Base-by-base conservation (phyloP, 2,329 filamentous ascomycete species). In the Talaromyces sp. region DNA sequence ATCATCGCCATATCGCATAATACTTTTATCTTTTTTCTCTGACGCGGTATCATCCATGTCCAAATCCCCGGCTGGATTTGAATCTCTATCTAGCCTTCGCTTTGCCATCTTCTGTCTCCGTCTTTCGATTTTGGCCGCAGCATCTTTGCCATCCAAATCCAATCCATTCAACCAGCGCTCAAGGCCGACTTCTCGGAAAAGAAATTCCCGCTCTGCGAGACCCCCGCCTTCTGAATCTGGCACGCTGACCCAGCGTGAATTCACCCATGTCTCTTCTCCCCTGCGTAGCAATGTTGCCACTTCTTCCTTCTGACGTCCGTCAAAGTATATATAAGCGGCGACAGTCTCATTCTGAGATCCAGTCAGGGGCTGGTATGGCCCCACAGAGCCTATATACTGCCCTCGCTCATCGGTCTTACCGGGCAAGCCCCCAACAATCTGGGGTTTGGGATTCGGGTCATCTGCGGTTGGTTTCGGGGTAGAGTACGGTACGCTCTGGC, bases 221-320 rank as follows among this genome's bases (percentile, higher is more conserved):
- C 94, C 94, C 55, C 94, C 94, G 32, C 93, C 93, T 76, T 97
- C 93, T 26, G 88, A 86, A 29, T 92, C 88, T 2, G 93, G 91
- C 7, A 99, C 87, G 71, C 95, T 93, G 55, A 99, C 94, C 94
- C 94, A 99, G 68, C 94, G 84, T 59, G 92, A 97, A 71, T 97
- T 99, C 26, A 99, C 95, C 94, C 94, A 99, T 1, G 94, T 99
- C 77, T 99, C 94, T 73, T 97, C 94, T 26, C 94, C 93, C 12
- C 92, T 89, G 59, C 94, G 84, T 57, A 99, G 81, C 60, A 99
- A 80, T 12, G 94, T 99, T 57, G 94, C 94, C 3, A 99, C 95
- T 77, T 99, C 94, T 74, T 99, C 94, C 75, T 99, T 99, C 62
- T 85, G 85, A 64, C 94, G 84, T 19, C 94, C 94, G 75, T 99